Base-by-base conservation (phyloP, 2,329 filamentous ascomycete genomes). In the Teratosphaeriaceae sp. region DNA sequence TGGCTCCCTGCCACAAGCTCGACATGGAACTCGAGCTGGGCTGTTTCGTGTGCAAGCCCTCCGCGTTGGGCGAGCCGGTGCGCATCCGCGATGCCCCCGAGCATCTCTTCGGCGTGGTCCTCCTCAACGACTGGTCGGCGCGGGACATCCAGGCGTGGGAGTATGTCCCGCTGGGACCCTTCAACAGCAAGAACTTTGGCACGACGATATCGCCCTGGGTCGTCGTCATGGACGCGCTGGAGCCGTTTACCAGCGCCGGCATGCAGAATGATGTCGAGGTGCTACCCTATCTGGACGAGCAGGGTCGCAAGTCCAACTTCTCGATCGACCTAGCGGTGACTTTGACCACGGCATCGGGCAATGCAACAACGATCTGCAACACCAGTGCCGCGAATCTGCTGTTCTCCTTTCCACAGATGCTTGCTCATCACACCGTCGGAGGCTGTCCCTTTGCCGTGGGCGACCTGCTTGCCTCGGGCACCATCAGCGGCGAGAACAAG, bases 51-150 rank as follows among this genome's bases (percentile, higher is more conserved):
- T 79, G 77, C 61, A 76, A 67, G 37, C 68, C 73, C 0, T 88
- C 85, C 55, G 63, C 72, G 1, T 70, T 87, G 56, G 85, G 85
- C 5, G 67, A 75, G 42, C 74, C 79, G 0, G 72, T 92, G 16
- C 64, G 70, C 1, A 75, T 89, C 18, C 65, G 69, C 2, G 67
- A 82, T 34, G 86, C 86, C 0, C 79, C 82, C 41, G 75, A 85
- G 15, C 73, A 80, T 55, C 73, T 94, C 21, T 92, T 92, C 57
- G 87, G 87, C 12, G 73, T 87, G 20, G 86, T 92, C 0, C 65
- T 94, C 44, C 76, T 94, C 72, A 94, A 94, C 54, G 87, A 94
- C 64, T 94, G 87, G 87, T 87, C 82, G 42, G 86, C 86, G 3
- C 72, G 86, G 49, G 86, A 92, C 54, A 82, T 92, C 38, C 87